Base-by-base conservation (phyloP, 345 rosid genomes). In the Clausena lansium region DNA sequence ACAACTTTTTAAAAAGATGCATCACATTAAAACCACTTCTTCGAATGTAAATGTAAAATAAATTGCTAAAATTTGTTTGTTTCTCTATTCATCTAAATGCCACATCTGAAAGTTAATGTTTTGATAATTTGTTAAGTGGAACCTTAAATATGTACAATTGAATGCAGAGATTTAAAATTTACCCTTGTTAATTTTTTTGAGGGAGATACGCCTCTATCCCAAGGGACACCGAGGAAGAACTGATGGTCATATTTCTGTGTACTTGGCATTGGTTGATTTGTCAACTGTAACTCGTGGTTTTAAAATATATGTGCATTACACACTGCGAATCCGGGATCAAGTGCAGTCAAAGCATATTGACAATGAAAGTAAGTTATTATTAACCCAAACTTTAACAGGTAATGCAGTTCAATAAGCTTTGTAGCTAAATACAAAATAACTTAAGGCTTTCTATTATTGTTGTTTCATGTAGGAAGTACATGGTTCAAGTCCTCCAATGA, bases 401-500 rank as follows among this genome's bases (percentile, higher is more conserved):
- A 77, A 80, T 63, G 19, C 22, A 52, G 22, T 52, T 39, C 45
- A 39, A 39, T 9, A 39, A 54, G 58, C 58, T 17, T 54, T 30
- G 9, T 30, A 33, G 39, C 68, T 22, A 32, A 30, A 64, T 17
- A 20, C n/a, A 67, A 38, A 9, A 9, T 67, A 20, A 33, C 20
- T 11, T 67, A 25, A 71, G 38, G 15, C 4, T 4, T 11, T 45
- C 36, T 59, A 20, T 13, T 65, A 27, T 17, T 3, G 30, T 47
- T 33, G 10, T 58, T 70, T 41, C 47, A 10, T 41, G 76, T 85
- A 82, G 87, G 61, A 9, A 82, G 47, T 76, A 61, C 65, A 68
- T 84, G 85, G 85, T 82, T 86, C 74, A 77, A 75, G 54, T 66
- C 82, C 27, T 71, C 86, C 13, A 84, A 63, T 33, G 19, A 2